Base-by-base conservation (phyloP, 1,139 yeast species). In the Yamadazyma friedrichii region DNA sequence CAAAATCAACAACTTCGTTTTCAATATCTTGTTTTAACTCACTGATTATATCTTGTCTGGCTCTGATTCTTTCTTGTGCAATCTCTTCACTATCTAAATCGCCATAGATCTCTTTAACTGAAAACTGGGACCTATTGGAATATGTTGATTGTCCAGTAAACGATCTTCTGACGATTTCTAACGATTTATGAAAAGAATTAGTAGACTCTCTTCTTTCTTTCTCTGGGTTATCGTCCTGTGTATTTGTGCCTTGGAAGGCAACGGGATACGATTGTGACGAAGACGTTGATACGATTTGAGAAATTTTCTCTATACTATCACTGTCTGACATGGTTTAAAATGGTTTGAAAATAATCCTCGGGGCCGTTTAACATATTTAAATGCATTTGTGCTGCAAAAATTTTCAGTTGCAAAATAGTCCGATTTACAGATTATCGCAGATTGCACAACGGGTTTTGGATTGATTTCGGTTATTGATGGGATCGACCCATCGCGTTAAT, bases 21-120 rank as follows among this genome's bases (percentile, higher is more conserved):
- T 44, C 44, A 15, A 49, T 36, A 25, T 50, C 47, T 17, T 57
- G 58, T 28, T 64, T 61, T 31, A 74, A 53, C 24, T 69, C 65
- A 24, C 62, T 58, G 17, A 75, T 55, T 15, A 74, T 65, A 9
- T 75, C 68, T 15, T 53, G 55, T 41, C 69, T 61, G 0, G 78
- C 65, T 32, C 55, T 61, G 2, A 67, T 62, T 44, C 80, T 58
- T 37, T 60, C 62, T 29, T 69, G 45, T 8, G 58, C 51, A 30
- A 69, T 67, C 33, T 60, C 64, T 15, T 55, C 54, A 17, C 60
- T 54, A 35, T 55, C 49, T 48, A 66, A 51, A 43, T 61, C 67
- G 3, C 73, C 71, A 44, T 59, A 68, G 15, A 68, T 66, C 22
- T 65, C 70, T 37, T 58, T 59, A 8, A 61, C 62, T 1, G 70